Conservation (phyloP, 2,329 filamentous ascomycete genomes). For the Juglanconis juglandina region DNA sequence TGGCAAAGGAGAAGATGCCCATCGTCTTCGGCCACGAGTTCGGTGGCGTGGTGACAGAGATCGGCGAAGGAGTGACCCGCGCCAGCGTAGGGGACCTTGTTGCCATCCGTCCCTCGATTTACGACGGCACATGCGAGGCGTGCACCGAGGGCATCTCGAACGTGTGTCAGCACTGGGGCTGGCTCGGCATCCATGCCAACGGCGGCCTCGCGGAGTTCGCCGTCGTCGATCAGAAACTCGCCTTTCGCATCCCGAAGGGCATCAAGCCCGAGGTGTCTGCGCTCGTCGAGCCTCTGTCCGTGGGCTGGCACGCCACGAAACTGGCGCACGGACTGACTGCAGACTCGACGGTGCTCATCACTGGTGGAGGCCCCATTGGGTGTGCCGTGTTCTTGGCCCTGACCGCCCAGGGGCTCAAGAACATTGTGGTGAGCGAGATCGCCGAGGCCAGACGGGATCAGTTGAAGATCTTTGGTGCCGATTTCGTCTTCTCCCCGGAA, state of each 20-base stretch:
- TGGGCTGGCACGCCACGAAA: conserved; percentile 59
- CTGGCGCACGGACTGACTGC: conserved; percentile 24
- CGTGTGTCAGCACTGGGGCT: conserved; percentile 40
- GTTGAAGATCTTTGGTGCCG: conserved; percentile 50
- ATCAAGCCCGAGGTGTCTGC: conserved; percentile 52
- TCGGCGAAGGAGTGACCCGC: conserved; percentile 43
- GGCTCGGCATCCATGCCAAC: conserved; percentile 33
- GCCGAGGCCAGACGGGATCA: conserved; percentile 46
- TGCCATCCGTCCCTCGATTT: conserved; percentile 55
- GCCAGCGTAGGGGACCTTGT: conserved; percentile 52
- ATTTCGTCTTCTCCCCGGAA: conserved; percentile 6
- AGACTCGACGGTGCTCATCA: conserved; percentile 48
- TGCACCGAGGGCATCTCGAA: conserved; percentile 40
- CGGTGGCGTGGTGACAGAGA: conserved; percentile 54
- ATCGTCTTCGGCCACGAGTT: conserved; percentile 63
- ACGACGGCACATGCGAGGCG: conserved; percentile 49
- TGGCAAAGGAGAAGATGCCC: conserved; percentile 53
- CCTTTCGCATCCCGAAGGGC: conserved; percentile 46
- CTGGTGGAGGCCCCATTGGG: conserved; percentile 62
- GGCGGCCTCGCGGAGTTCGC: conserved; percentile 51
- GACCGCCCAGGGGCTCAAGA: conserved; percentile 45
- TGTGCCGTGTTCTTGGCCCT: conserved; percentile 58
- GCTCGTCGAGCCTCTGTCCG: conserved; percentile 59
- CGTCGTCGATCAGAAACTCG: conserved; percentile 43
- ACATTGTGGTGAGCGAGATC: conserved; percentile 59